Evolutionary conservation across 495 filamentous ascomycete species (phyloP).

Genomic region (Aspergillus homomorphus): DNA sequence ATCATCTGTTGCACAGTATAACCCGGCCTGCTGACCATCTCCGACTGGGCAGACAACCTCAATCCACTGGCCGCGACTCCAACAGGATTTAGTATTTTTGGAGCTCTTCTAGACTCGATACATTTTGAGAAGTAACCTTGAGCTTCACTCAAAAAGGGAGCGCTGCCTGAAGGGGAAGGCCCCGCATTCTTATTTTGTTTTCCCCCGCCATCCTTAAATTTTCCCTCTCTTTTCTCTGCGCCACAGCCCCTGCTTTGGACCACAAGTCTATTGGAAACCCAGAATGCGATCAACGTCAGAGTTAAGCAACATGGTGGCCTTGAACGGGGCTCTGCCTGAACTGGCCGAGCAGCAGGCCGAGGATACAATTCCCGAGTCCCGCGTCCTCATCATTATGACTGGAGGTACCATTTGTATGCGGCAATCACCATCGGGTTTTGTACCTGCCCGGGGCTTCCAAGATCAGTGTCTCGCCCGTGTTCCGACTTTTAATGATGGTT

Average conservation of each 20-base stretch:
- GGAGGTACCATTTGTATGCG: slow-evolving; percentile 97
- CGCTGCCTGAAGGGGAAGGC: not conserved
- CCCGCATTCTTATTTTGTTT: slow-evolving; percentile 1
- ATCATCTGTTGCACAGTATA: not conserved
- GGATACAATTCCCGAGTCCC: slow-evolving; percentile 55
- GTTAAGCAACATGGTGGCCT: slow-evolving; percentile 25
- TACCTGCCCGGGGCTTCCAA: slow-evolving; percentile 78
- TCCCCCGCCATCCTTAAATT: not conserved
- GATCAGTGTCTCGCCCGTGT: slow-evolving; percentile 77
- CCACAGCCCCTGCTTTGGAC: not conserved
- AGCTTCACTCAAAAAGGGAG: not conserved
- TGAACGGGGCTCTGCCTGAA: slow-evolving; percentile 23
- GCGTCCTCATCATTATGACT: slow-evolving; percentile 88
- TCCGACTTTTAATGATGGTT: slow-evolving; percentile 87
- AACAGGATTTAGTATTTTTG: not conserved
- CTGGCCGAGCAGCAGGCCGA: slow-evolving; percentile 25
- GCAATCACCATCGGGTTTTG: slow-evolving; percentile 59
- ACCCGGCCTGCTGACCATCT: not conserved
- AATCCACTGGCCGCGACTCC: not conserved
- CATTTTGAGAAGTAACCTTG: not conserved
- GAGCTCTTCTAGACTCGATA: not conserved
- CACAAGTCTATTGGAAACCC: not conserved
- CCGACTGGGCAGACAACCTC: not conserved
- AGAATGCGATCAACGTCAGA: not conserved
- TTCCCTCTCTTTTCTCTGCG: not conserved